phyloP scores from a whole-genome alignment of 2,329 filamentous ascomycete genomes.

The Diplodia mutila region DNA sequence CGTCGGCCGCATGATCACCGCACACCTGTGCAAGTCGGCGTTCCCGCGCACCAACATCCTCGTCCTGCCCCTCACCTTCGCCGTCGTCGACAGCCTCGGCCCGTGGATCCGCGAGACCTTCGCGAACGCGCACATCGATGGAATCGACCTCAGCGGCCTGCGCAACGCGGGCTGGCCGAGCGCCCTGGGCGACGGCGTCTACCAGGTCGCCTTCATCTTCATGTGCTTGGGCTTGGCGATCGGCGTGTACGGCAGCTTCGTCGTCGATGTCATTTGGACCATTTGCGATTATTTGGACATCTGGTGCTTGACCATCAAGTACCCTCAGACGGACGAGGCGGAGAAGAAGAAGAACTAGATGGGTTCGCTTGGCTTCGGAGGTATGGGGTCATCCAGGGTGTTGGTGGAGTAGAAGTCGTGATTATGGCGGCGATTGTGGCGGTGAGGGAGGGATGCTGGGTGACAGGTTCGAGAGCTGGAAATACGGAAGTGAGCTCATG shows the following conservation, averaged over 20 bases:
- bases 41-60: conserved; percentile 94
- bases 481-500: background rate
- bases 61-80: conserved; percentile 74
- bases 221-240: conserved; percentile 80
- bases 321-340: conserved; percentile 59
- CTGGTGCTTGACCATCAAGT: conserved; percentile 97
- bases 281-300: conserved; percentile 99
- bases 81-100: conserved; percentile 79
- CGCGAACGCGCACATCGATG: conserved; percentile 31
- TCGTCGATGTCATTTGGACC: conserved; percentile 94
- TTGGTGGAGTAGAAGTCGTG: background rate
- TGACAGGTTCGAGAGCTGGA: background rate
- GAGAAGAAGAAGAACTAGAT: background rate
- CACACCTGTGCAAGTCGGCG: conserved; percentile 81
- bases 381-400: background rate
- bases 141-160: conserved; percentile 12
- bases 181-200: conserved; percentile 62
- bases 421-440: background rate
- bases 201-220: conserved; percentile 91
- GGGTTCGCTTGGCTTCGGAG: background rate
- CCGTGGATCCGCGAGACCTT: conserved; percentile 60
- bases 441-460: background rate
- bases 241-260: conserved; percentile 96
- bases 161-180: conserved; percentile 54
- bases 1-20: conserved; percentile 93